Evolutionary conservation across 192 early-diverging fungal genomes (phyloP).

Genomic region (Dispira parvispora): DNA sequence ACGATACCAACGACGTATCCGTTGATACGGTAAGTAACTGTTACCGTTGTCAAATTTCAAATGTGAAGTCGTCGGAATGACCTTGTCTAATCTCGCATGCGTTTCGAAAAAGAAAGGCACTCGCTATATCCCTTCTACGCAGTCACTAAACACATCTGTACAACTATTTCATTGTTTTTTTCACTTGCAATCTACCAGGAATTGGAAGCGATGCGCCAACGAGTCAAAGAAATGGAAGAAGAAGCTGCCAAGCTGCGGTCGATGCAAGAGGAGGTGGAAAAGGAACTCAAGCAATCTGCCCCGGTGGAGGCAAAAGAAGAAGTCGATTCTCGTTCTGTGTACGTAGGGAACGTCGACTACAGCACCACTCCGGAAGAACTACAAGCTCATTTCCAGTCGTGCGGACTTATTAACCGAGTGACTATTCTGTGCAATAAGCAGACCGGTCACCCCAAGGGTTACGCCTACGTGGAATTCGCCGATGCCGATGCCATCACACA

Average conservation of each 20-base stretch:
- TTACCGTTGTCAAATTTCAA: too few species aligned
- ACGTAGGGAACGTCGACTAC: conserved; percentile 96
- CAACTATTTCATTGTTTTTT: background rate
- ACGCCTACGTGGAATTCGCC: conserved; percentile 94
- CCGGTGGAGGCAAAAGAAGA: conserved; percentile 15
- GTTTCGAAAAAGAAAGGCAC: too few species aligned
- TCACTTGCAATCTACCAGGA: conserved; percentile 27
- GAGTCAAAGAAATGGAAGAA: conserved; percentile 65
- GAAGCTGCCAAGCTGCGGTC: conserved; percentile 64
- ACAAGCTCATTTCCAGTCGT: conserved; percentile 85
- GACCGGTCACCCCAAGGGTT: conserved; percentile 82
- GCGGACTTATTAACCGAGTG: conserved; percentile 91
- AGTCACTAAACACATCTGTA: background rate
- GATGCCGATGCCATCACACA: conserved; percentile 58
- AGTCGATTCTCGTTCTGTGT: conserved; percentile 75
- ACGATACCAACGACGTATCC: too few species aligned
- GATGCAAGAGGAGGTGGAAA: conserved; percentile 62
- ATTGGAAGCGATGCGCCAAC: conserved; percentile 59
- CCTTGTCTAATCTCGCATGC: too few species aligned
- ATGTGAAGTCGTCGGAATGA: too few species aligned
- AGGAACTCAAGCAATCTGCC: conserved; percentile 37
- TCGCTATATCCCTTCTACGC: too few species aligned
- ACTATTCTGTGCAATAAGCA: conserved; percentile 91
- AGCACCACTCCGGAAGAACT: conserved; percentile 83
- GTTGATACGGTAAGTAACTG: too few species aligned